These are phyloP conservation scores for Gomphus bonarii DNA, from an alignment of 1,284 basidiomycete genomes.

Conservation along the genomic window DNA sequence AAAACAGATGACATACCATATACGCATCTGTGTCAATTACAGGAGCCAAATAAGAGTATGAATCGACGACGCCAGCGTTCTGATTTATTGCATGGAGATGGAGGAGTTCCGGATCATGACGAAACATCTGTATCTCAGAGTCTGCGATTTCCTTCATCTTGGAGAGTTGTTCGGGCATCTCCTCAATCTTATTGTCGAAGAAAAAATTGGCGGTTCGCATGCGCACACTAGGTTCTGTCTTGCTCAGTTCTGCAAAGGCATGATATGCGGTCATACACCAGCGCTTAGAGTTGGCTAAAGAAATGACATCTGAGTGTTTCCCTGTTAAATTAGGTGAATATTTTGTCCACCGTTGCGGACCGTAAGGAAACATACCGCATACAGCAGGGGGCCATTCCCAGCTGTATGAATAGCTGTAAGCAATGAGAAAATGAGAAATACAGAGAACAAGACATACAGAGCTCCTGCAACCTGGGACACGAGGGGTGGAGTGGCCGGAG, in stretches of 20 bases:
- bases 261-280: constrained; percentile 27
- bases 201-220: constrained; percentile 23
- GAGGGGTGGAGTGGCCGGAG: no score
- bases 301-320: constrained; percentile 23
- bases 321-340: no score
- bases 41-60: no score
- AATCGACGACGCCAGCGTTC: no score
- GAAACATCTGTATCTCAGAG: constrained; percentile 21
- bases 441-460: no score
- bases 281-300: constrained; percentile 21
- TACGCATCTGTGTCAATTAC: no score
- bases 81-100: no score
- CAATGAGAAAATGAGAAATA: no score
- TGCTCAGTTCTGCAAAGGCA: constrained; percentile 18
- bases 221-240: constrained; percentile 13
- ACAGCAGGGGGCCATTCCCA: constrained; percentile 29
- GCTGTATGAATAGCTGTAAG: constrained; percentile 10
- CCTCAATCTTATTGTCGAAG: constrained; percentile 23
- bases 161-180: constrained; percentile 20
- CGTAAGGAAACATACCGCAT: constrained; percentile 17
- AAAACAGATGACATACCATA: no score
- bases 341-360: no score
- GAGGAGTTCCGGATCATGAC: no score
- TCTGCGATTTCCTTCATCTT: constrained; percentile 26
- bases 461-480: no score